Evolutionary conservation across 2,329 filamentous ascomycete species (phyloP).

Genomic region (Paramyrothecium roridum): DNA sequence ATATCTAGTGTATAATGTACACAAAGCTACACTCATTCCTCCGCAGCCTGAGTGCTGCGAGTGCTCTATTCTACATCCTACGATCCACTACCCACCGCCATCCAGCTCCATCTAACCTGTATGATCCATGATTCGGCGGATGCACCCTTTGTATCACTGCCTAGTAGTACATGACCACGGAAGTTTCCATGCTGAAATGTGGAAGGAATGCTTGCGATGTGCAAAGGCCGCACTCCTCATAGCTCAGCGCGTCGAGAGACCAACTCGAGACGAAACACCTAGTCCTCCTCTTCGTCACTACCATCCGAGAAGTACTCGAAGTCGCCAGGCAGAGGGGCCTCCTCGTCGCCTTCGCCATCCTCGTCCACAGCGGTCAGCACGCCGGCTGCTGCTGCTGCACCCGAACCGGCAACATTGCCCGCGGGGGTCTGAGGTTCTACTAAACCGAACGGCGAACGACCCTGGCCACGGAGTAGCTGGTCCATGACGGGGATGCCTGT

Average conservation of each 20-base stretch:
- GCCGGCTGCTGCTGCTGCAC: conserved; percentile 71
- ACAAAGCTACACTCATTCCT: neutral
- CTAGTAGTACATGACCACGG: too few species aligned
- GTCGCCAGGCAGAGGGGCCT: conserved; percentile 65
- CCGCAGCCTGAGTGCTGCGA: neutral
- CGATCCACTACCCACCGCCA: neutral
- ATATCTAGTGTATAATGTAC: neutral
- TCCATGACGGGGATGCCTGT: conserved; percentile 33
- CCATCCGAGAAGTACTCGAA: conserved; percentile 78
- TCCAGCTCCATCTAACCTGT: neutral
- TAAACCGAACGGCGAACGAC: conserved; percentile 27
- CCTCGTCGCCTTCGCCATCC: conserved; percentile 70
- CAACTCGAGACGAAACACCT: neutral
- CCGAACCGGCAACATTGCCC: conserved; percentile 39
- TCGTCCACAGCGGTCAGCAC: conserved; percentile 88
- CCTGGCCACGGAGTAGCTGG: conserved; percentile 38
- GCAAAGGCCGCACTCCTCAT: too few species aligned
- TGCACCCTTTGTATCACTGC: too few species aligned
- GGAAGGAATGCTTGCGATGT: too few species aligned
- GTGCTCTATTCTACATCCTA: neutral
- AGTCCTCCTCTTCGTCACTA: conserved; percentile 38
- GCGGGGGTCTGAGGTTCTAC: conserved; percentile 23
- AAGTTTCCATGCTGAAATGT: too few species aligned
- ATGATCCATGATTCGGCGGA: neutral
- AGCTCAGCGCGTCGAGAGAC: neutral